Percentiles rank a stretch among this genome's conserved stretches.
Conservation (phyloP, 768 basidiomycete species). For the Psilocybe sp. region DNA sequence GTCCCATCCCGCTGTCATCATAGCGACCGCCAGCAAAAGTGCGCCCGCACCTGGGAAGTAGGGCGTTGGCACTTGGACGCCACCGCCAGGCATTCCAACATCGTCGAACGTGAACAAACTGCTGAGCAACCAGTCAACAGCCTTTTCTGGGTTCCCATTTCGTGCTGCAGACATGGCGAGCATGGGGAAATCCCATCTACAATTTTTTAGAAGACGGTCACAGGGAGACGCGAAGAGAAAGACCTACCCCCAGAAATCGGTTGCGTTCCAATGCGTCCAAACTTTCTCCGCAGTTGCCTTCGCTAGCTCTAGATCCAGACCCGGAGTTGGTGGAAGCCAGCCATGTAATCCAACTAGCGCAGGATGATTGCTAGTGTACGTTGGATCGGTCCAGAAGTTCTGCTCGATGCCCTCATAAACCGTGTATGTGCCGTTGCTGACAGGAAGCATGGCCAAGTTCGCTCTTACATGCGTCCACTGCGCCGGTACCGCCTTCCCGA, state of each 20-base stretch:
- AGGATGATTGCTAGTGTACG: conserved; percentile 56
- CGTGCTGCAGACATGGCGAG: conserved; percentile 62
- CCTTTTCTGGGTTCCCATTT: conserved; percentile 44
- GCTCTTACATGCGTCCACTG: conserved; percentile 43
- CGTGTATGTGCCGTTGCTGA: conserved; percentile 48
- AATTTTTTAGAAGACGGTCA: neutral
- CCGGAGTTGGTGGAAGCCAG: conserved; percentile 52
- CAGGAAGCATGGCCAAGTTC: conserved; percentile 48
- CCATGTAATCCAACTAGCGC: conserved; percentile 54
- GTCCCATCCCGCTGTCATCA: conserved; percentile 64
- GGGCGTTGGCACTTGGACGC: conserved; percentile 51
- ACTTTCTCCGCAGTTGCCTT: conserved; percentile 51
- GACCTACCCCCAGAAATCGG: conserved; percentile 13
- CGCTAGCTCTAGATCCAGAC: conserved; percentile 43
- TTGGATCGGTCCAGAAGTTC: conserved; percentile 50
- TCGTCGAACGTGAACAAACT: conserved; percentile 58
- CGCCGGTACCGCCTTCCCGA: conserved; percentile 38
- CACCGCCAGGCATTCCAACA: conserved; percentile 58
- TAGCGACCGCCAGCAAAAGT: conserved; percentile 48
- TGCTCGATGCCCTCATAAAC: conserved; percentile 54
- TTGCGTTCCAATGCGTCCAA: conserved; percentile 48
- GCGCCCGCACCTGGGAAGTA: conserved; percentile 58
- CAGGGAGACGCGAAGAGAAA: conserved; percentile 28
- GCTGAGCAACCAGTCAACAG: conserved; percentile 53
- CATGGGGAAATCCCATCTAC: conserved; percentile 63